phyloP scores from a whole-genome alignment of 192 early-diverging fungal species.

The Entomortierella beljakovae region DNA sequence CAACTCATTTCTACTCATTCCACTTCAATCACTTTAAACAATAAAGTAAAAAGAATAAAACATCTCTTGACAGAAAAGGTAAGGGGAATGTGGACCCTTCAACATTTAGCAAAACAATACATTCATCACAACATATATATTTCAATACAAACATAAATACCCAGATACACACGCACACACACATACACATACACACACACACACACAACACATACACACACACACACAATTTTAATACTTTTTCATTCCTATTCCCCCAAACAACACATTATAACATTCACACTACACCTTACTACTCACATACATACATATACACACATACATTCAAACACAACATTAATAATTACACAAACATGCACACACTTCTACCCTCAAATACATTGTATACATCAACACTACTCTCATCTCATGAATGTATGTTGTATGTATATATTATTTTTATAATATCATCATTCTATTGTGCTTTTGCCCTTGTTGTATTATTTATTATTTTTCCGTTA shows the following conservation, averaged over 20 bases:
- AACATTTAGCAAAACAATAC: constrained; percentile 1
- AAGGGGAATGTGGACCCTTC: constrained; percentile 20
- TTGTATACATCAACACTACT: neutral
- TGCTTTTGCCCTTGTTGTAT: no score
- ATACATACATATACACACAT: constrained; percentile 1
- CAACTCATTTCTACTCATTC: constrained; percentile 17
- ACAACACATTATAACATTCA: neutral
- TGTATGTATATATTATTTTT: neutral
- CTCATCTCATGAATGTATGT: no score
- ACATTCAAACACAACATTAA: neutral
- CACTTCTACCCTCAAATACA: neutral
- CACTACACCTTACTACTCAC: neutral
- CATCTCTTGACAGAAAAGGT: constrained; percentile 17
- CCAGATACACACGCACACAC: constrained; percentile 6
- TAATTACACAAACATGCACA: neutral
- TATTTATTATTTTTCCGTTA: neutral
- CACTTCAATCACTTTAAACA: constrained; percentile 13
- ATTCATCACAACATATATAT: neutral
- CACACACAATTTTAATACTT: neutral
- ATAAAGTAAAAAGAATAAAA: constrained; percentile 5
- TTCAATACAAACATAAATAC: neutral
- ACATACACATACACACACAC: constrained; percentile 14
- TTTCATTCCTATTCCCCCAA: neutral
- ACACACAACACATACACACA: constrained; percentile 2
- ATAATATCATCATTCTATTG: no score